A percentile compares a stretch with the other conserved stretches of the same genome.
Evolutionary conservation across 2,329 filamentous ascomycete species (phyloP).

Genomic region (Fusarium poae): DNA sequence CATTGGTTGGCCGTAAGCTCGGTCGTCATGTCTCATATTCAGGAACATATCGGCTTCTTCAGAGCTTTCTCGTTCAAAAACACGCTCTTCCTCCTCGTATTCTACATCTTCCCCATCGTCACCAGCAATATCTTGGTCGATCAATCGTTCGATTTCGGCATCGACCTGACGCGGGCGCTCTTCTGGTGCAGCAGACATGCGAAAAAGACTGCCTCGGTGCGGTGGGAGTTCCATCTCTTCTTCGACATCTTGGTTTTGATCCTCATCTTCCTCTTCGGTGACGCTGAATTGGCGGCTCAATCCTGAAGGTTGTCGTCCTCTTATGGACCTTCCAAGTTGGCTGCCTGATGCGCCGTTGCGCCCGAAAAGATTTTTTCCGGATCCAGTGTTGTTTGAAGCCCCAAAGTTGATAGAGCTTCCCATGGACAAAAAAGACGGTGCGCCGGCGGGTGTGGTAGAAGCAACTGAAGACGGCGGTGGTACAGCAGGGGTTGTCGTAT

Average conservation of each 20-base stretch:
- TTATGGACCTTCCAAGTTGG: conserved; percentile 64
- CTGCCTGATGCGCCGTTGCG: conserved; percentile 55
- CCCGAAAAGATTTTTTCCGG: conserved; percentile 56
- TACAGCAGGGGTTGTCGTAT: conserved; percentile 67
- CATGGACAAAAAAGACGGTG: conserved; percentile 67
- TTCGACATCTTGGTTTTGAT: conserved; percentile 52
- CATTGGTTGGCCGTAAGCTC: conserved; percentile 55
- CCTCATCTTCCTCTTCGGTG: conserved; percentile 50
- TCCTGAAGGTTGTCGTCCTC: conserved; percentile 61
- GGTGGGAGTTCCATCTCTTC: conserved; percentile 54
- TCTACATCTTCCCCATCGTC: conserved; percentile 54
- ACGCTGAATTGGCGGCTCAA: conserved; percentile 61
- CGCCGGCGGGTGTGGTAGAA: conserved; percentile 69
- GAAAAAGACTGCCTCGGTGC: conserved; percentile 53
- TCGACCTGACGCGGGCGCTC: conserved; percentile 49
- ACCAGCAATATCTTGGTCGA: conserved; percentile 55
- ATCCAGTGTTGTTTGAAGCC: conserved; percentile 39
- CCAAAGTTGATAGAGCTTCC: conserved; percentile 64
- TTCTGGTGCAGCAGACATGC: conserved; percentile 41
- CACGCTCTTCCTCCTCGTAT: conserved; percentile 58
- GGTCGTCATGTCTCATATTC: conserved; percentile 61
- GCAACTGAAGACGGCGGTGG: conserved; percentile 65
- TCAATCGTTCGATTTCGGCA: conserved; percentile 54
- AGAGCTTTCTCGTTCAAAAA: conserved; percentile 56
- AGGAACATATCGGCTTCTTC: conserved; percentile 64